Percentiles rank a stretch among this genome's conserved stretches.
phyloP scores from a whole-genome alignment of 2,329 filamentous ascomycete species.

The Thielaviopsis musarum region DNA sequence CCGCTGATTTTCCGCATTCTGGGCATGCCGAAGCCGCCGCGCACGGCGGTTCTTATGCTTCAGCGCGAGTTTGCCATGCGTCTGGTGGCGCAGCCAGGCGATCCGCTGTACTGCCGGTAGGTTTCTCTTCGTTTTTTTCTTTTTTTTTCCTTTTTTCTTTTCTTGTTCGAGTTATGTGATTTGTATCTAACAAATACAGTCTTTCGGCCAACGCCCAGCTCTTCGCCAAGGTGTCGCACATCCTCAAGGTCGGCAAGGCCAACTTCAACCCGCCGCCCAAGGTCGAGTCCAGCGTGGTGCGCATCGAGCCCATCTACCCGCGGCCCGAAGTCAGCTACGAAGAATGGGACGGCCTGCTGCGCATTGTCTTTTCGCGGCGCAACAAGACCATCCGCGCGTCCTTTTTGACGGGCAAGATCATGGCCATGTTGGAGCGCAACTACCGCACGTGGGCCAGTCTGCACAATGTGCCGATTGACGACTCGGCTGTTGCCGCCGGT shows the following conservation, averaged over 20 bases:
- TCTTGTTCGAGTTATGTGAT: not conserved
- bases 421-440: slow-evolving; percentile 70
- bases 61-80: slow-evolving; percentile 89
- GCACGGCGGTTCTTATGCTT: slow-evolving; percentile 84
- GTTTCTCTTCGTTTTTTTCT: not conserved
- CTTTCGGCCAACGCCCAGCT: slow-evolving; percentile 88
- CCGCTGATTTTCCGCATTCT: slow-evolving; percentile 86
- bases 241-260: slow-evolving; percentile 90
- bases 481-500: slow-evolving; percentile 26
- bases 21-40: slow-evolving; percentile 61
- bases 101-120: slow-evolving; percentile 65
- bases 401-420: slow-evolving; percentile 65
- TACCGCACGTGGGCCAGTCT: slow-evolving; percentile 83
- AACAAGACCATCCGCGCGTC: slow-evolving; percentile 77
- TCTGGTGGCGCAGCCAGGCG: slow-evolving; percentile 72
- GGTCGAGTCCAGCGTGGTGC: slow-evolving; percentile 81
- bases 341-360: slow-evolving; percentile 82
- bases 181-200: not conserved
- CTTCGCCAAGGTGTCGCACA: slow-evolving; percentile 47
- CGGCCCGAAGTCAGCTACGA: slow-evolving; percentile 81
- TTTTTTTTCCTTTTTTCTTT: not conserved
- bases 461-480: slow-evolving; percentile 64
- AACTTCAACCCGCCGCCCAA: slow-evolving; percentile 93
- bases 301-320: slow-evolving; percentile 68
- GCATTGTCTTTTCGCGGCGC: slow-evolving; percentile 56